These are phyloP conservation scores for Melastoma candidum DNA, from an alignment of 441 rosid species.

Conservation along the genomic window DNA sequence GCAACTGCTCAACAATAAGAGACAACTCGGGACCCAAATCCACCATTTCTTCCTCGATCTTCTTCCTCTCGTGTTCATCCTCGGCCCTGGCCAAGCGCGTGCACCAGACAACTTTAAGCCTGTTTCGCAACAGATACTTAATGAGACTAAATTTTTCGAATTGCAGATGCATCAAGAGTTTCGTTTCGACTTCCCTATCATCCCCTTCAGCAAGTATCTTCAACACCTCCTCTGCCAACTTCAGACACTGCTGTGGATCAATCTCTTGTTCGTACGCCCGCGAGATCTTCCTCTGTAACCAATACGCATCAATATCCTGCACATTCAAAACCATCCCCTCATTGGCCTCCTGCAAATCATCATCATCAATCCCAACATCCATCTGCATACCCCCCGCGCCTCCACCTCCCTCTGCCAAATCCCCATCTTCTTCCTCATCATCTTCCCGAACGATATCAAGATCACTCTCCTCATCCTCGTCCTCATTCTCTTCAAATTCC, in stretches of 20 bases:
- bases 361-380: constrained; percentile 77
- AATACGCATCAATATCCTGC: constrained; percentile 91
- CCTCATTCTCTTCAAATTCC: constrained; percentile 84
- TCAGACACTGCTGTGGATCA: constrained; percentile 78
- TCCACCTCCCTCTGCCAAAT: constrained; percentile 37
- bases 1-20: constrained; percentile 83
- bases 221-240: constrained; percentile 87
- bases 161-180: constrained; percentile 50
- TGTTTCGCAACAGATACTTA: constrained; percentile 53
- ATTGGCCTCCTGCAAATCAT: constrained; percentile 51
- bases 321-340: constrained; percentile 74
- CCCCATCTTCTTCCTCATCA: constrained; percentile 76
- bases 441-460: constrained; percentile 73
- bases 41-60: constrained; percentile 81
- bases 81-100: constrained; percentile 91
- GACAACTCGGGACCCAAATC: constrained; percentile 54
- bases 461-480: constrained; percentile 85
- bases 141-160: constrained; percentile 65
- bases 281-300: constrained; percentile 93
- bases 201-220: constrained; percentile 76
- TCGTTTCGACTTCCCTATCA: constrained; percentile 71
- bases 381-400: constrained; percentile 69
- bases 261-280: constrained; percentile 75
- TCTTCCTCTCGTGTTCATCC: constrained; percentile 70
- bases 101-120: constrained; percentile 88